Evolutionary conservation across 2,329 filamentous ascomycete species (phyloP).

Genomic region (Diaporthe citrichinensis): DNA sequence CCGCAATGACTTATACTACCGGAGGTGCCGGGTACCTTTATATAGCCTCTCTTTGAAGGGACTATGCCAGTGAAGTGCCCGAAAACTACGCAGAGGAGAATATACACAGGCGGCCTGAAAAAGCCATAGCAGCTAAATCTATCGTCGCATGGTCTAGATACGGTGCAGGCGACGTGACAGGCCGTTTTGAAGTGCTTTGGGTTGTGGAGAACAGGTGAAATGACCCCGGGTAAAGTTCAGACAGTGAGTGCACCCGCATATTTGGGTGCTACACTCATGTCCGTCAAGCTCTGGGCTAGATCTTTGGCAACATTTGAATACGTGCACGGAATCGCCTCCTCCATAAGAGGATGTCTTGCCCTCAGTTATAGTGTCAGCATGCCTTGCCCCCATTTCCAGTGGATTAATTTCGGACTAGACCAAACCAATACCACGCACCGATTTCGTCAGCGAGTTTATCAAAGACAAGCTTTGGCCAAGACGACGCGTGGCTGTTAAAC

Average conservation of each 20-base stretch:
- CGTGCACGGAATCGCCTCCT: not conserved
- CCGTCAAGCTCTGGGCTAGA: no score
- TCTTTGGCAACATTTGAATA: not conserved
- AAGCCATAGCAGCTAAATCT: not conserved
- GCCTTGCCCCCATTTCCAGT: not conserved
- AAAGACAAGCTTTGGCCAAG: conserved; percentile 31
- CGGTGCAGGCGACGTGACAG: no score
- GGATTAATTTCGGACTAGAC: not conserved
- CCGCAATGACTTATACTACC: not conserved
- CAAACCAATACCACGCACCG: not conserved
- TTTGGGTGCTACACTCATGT: not conserved
- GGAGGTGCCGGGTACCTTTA: not conserved
- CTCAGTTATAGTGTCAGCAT: not conserved
- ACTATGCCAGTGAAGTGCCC: not conserved
- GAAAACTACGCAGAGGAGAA: not conserved
- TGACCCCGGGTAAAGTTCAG: not conserved
- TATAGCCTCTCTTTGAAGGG: not conserved
- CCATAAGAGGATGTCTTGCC: no score
- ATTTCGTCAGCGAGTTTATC: conserved; percentile 16
- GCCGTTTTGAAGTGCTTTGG: no score
- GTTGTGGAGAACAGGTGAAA: not conserved
- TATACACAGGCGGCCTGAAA: not conserved
- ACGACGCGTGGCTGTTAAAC: conserved; percentile 5
- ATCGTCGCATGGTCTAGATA: no score
- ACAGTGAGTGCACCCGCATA: not conserved